Conservation (phyloP, 345 rosid genomes). For the Citropsis articulata region DNA sequence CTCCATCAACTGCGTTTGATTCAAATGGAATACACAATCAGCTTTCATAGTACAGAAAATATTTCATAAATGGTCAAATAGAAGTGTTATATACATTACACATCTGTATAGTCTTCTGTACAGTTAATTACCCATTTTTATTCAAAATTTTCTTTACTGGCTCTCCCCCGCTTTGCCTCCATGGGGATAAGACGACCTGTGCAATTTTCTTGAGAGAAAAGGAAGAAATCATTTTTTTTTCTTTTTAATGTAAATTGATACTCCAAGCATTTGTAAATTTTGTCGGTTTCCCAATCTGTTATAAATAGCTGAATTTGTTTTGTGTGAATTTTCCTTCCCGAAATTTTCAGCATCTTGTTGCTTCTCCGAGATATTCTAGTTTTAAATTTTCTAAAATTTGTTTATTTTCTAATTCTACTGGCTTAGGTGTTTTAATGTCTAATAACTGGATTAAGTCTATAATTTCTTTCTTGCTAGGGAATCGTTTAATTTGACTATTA, state of each 20-base stretch:
- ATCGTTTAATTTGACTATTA: no score
- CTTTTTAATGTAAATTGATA: conserved; percentile 24
- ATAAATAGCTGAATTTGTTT: conserved; percentile 23
- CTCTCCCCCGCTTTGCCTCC: not conserved
- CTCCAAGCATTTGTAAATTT: conserved; percentile 28
- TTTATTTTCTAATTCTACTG: no score
- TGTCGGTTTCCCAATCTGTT: conserved; percentile 15
- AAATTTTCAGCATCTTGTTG: not conserved
- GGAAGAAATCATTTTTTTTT: conserved; percentile 4
- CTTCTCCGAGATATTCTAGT: not conserved
- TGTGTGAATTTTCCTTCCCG: conserved; percentile 14
- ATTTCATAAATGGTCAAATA: not conserved
- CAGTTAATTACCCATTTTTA: conserved; percentile 25
- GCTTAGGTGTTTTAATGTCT: no score
- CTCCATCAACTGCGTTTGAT: conserved; percentile 27
- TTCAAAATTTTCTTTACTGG: not conserved
- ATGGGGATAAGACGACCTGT: not conserved
- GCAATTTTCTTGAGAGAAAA: conserved; percentile 9
- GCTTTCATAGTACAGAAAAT: conserved; percentile 21
- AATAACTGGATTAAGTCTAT: no score
- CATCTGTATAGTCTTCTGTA: conserved; percentile 41
- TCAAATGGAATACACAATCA: conserved; percentile 39
- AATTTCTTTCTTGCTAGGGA: no score
- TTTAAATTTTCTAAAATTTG: no score
- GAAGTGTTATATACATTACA: not conserved